Conservation (phyloP, 495 filamentous ascomycete genomes). For the Xylaria longipes region DNA sequence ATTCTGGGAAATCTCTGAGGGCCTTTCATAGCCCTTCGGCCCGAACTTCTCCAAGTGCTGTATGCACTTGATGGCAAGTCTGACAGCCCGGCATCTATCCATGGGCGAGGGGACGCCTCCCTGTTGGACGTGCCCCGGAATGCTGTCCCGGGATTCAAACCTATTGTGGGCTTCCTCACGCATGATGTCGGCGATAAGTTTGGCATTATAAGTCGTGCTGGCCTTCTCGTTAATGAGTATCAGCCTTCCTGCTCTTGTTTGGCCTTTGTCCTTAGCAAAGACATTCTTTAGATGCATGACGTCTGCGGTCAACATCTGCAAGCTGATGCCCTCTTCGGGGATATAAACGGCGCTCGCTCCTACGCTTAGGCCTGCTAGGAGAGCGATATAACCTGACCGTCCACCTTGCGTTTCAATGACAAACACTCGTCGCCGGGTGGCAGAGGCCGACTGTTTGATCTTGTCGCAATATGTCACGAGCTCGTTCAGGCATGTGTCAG, state of each 20-base stretch:
- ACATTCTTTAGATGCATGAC: constrained; percentile 88
- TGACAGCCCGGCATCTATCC: constrained; percentile 91
- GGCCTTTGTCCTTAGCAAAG: constrained; percentile 86
- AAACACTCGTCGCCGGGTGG: constrained; percentile 90
- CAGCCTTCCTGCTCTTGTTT: constrained; percentile 89
- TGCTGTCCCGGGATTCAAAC: constrained; percentile 91
- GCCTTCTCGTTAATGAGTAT: constrained; percentile 95
- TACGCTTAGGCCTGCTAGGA: constrained; percentile 84
- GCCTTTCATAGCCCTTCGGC: constrained; percentile 57
- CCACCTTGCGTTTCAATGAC: constrained; percentile 98
- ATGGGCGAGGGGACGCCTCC: constrained; percentile 92
- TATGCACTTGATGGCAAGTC: constrained; percentile 89
- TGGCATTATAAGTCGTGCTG: constrained; percentile 86
- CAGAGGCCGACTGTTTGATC: constrained; percentile 94
- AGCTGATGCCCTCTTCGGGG: constrained; percentile 92
- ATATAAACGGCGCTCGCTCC: constrained; percentile 97
- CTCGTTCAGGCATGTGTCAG: constrained; percentile 97
- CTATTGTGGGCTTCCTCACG: constrained; percentile 88
- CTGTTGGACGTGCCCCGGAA: constrained; percentile 97
- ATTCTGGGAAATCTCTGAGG: constrained; percentile 71
- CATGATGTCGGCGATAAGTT: constrained; percentile 94
- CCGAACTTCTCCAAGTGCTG: constrained; percentile 84
- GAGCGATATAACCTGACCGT: constrained; percentile 91
- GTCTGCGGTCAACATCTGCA: constrained; percentile 90
- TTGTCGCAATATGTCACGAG: constrained; percentile 95